These are phyloP conservation scores for Jacaranda mimosifolia DNA, from an alignment of 257 asterid species.

Conservation along the genomic window DNA sequence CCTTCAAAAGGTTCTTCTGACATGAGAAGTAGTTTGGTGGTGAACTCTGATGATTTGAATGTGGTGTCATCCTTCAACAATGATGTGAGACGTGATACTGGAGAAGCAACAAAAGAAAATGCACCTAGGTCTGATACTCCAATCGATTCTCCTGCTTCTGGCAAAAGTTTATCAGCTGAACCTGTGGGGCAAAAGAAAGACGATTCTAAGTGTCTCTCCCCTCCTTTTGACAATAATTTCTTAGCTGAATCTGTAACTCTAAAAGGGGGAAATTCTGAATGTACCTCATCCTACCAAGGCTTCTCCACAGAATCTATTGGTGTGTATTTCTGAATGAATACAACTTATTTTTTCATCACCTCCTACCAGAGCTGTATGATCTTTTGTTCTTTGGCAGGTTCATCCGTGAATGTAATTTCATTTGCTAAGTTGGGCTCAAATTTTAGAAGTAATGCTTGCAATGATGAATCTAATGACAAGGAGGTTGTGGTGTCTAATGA, in stretches of 20 bases:
- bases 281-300: slow-evolving; percentile 34
- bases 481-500: slow-evolving; percentile 38
- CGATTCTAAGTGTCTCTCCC: slow-evolving; percentile 27
- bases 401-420: slow-evolving; percentile 18
- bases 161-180: slow-evolving; percentile 35
- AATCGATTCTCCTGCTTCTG: slow-evolving; percentile 34
- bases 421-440: slow-evolving; percentile 17
- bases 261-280: slow-evolving; percentile 18
- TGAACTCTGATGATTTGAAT: slow-evolving; percentile 29
- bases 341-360: not conserved
- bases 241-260: slow-evolving; percentile 22
- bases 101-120: slow-evolving; percentile 30
- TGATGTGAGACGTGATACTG: slow-evolving; percentile 32
- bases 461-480: slow-evolving; percentile 27
- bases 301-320: slow-evolving; percentile 44
- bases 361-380: slow-evolving; percentile 4
- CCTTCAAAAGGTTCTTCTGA: slow-evolving; percentile 37
- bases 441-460: slow-evolving; percentile 24
- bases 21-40: slow-evolving; percentile 36
- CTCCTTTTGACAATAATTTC: slow-evolving; percentile 25
- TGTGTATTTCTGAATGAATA: slow-evolving; percentile 13
- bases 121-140: slow-evolving; percentile 25
- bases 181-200: slow-evolving; percentile 42
- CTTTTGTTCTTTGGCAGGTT: slow-evolving; percentile 33
- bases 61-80: slow-evolving; percentile 27